phyloP scores from a whole-genome alignment of 495 filamentous ascomycete species.

The Eremomyces bilateralis region DNA sequence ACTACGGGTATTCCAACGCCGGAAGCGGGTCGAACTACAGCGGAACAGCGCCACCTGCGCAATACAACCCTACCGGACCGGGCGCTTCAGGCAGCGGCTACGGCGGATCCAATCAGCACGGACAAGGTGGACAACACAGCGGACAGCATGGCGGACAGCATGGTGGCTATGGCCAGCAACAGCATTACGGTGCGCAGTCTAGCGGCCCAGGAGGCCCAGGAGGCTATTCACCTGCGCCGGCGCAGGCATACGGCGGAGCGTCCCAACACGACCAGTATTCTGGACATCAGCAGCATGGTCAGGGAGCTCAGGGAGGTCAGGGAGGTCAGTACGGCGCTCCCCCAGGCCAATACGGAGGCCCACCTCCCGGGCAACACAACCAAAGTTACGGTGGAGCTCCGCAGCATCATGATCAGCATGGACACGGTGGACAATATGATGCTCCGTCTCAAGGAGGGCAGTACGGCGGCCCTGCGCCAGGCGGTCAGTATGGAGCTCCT shows the following conservation, averaged over 20 bases:
- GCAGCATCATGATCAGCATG: not conserved
- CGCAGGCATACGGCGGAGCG: too few relatives aligned
- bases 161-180: not conserved
- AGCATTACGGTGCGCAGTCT: not conserved
- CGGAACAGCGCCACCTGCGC: slow-evolving; percentile 6
- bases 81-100: not conserved
- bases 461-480: too few relatives aligned
- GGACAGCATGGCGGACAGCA: not conserved
- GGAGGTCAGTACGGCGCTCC: slow-evolving; percentile 3
- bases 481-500: too few relatives aligned
- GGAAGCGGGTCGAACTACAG: slow-evolving; percentile 4
- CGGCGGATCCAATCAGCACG: not conserved
- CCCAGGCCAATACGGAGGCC: slow-evolving; percentile 3
- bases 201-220: not conserved
- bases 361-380: not conserved
- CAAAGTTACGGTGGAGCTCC: not conserved
- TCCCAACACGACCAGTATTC: too few relatives aligned
- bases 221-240: too few relatives aligned
- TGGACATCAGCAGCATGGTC: not conserved
- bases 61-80: slow-evolving; percentile 4
- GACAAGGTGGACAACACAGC: too few relatives aligned
- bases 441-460: too few relatives aligned
- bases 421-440: not conserved
- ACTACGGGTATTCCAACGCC: slow-evolving; percentile 11
- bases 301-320: not conserved